Evolutionary conservation across 73 alveolate species (phyloP), one percentile per base, ranked within the genome.

Genomic region (Halteria grandinella): DNA sequence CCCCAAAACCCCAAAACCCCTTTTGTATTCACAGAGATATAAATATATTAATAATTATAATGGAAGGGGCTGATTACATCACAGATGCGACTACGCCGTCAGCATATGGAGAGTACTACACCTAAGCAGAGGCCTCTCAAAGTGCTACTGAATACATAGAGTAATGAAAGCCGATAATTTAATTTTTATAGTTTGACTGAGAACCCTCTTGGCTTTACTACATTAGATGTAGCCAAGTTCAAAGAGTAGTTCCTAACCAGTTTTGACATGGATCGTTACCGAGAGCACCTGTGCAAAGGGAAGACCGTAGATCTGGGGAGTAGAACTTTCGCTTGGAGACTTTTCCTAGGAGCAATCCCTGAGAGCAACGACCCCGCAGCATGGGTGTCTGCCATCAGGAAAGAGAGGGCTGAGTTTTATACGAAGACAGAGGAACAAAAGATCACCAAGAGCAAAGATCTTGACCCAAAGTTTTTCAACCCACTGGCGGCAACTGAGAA

Each of bases 391-490:
- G 20, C 25, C 8, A 50, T 53, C 0, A 76, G 64, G 28, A 44
- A 40, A 29, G 83, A 77, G 37, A 51, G 93, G 39, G 54, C 43
- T 28, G 44, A n/a, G 14, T 64, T 63, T 51, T 50, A 51, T 20
- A 18, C 28, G n/a, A 60, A 75, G 51, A 28, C 54, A 5, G 82
- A 69, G 57, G 76, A 74, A 14, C 77, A 79, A 11, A 54, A 75
- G 18, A 85, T 78, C 15, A 71, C 80, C 29, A 72, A 74, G 66
- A 79, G 64, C 50, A 59, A 29, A 25, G 66, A 86, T 34, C 58
- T 86, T 0, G 94, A 86, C 47, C 94, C 94, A 18, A 79, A 49
- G 77, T 52, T 70, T 11, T 86, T 86, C 70, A 86, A 86, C 48
- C 94, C 94, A 21, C 50, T 86, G 51, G 79, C 89, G 36, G 64